A percentile compares a stretch with the other conserved stretches of the same genome.
phyloP scores from a whole-genome alignment of 225 moss, liverwort and hornwort species.

The Straminergon stramineum region DNA sequence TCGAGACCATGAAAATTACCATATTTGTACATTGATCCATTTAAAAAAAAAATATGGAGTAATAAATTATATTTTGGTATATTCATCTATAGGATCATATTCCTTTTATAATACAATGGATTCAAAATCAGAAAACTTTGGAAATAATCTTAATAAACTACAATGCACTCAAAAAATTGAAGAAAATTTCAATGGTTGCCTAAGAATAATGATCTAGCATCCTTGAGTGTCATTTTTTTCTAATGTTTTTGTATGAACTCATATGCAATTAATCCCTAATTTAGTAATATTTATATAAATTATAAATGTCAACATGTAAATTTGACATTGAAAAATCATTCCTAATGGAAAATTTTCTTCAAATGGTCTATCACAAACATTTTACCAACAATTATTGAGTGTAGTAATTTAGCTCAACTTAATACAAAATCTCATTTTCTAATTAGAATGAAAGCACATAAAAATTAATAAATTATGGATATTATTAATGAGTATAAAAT shows the following conservation, averaged over 20 bases:
- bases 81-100: background rate
- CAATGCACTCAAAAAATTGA: background rate
- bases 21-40: background rate
- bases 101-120: background rate
- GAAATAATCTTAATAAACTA: background rate
- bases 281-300: background rate
- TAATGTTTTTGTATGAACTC: background rate
- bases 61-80: background rate
- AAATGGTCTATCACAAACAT: background rate
- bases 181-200: background rate
- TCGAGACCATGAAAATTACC: rapidly evolving
- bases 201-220: background rate
- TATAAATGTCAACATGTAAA: too few relatives aligned
- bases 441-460: background rate
- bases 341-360: background rate
- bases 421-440: background rate
- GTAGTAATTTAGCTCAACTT: background rate
- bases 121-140: background rate
- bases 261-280: too few relatives aligned
- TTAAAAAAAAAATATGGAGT: background rate
- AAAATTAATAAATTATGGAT: background rate
- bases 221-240: background rate
- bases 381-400: background rate
- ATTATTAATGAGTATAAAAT: too few relatives aligned
- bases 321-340: background rate